These are phyloP conservation scores for Tetrapisispora nanseiensis DNA, from an alignment of 805 yeast species.

Conservation along the genomic window DNA sequence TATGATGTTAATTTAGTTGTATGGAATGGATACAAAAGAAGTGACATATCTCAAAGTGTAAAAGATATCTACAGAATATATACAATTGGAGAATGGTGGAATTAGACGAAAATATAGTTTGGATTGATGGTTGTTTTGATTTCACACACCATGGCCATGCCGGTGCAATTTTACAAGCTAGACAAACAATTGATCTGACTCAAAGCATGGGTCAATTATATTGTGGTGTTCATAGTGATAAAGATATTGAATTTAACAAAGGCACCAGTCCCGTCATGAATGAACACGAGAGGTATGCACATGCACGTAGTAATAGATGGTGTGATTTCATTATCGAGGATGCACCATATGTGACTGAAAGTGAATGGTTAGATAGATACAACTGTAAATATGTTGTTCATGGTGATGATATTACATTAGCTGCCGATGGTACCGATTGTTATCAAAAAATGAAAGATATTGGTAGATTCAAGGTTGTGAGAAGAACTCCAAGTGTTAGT, in stretches of 20 bases:
- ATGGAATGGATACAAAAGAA: no score
- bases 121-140: constrained; percentile 98
- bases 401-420: constrained; percentile 96
- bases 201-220: constrained; percentile 34
- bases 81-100: neutral
- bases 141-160: constrained; percentile 98
- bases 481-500: constrained; percentile 85
- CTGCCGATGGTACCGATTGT: constrained; percentile 91
- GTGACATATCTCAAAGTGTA: no score
- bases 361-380: constrained; percentile 61
- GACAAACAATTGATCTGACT: constrained; percentile 51
- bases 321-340: constrained; percentile 54
- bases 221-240: constrained; percentile 83
- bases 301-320: constrained; percentile 90
- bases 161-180: constrained; percentile 91
- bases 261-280: constrained; percentile 96
- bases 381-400: constrained; percentile 90
- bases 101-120: constrained; percentile 38
- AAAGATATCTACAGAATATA: neutral
- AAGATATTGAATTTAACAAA: constrained; percentile 69
- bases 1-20: no score
- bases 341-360: constrained; percentile 89
- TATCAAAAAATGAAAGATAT: constrained; percentile 72
- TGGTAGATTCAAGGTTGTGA: constrained; percentile 85
- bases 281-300: constrained; percentile 65